Conservation (phyloP, 345 rosid genomes). For the Laguncularia racemosa region DNA sequence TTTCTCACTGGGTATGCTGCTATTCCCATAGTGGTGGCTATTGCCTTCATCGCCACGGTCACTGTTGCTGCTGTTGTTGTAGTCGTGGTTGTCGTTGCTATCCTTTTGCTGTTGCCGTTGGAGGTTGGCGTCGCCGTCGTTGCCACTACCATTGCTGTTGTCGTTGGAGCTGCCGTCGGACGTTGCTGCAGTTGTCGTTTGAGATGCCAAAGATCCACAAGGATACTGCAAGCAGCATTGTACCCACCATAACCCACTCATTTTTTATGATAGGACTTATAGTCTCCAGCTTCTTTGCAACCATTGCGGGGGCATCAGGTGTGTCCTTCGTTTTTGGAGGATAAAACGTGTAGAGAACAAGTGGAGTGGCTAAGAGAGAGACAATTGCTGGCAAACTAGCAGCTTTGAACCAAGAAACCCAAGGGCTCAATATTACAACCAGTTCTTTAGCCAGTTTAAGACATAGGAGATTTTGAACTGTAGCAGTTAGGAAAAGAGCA, state of each 20-base stretch:
- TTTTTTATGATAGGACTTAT: conserved; percentile 86
- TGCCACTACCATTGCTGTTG: too few species aligned
- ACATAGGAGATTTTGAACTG: conserved; percentile 91
- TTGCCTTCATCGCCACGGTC: too few species aligned
- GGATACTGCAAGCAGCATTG: conserved; percentile 94
- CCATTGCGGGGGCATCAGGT: conserved; percentile 93
- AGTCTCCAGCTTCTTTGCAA: conserved; percentile 57
- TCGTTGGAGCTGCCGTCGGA: too few species aligned
- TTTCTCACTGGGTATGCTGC: too few species aligned
- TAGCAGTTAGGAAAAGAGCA: conserved; percentile 94
- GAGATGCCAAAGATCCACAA: conserved; percentile 91
- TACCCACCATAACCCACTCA: conserved; percentile 85
- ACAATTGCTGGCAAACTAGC: conserved; percentile 80
- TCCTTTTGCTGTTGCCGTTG: too few species aligned
- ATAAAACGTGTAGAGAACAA: conserved; percentile 69
- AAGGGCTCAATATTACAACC: conserved; percentile 64
- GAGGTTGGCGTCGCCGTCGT: too few species aligned
- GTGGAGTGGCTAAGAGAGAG: conserved; percentile 69
- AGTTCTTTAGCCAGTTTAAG: conserved; percentile 94
- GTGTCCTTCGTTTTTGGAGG: conserved; percentile 97
- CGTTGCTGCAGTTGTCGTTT: too few species aligned
- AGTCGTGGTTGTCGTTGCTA: too few species aligned
- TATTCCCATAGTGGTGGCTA: too few species aligned
- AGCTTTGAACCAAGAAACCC: conserved; percentile 96
- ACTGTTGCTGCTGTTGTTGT: too few species aligned